Evolutionary conservation across 768 basidiomycete genomes (phyloP).

Genomic region (Pleurotus citrinopileatus): DNA sequence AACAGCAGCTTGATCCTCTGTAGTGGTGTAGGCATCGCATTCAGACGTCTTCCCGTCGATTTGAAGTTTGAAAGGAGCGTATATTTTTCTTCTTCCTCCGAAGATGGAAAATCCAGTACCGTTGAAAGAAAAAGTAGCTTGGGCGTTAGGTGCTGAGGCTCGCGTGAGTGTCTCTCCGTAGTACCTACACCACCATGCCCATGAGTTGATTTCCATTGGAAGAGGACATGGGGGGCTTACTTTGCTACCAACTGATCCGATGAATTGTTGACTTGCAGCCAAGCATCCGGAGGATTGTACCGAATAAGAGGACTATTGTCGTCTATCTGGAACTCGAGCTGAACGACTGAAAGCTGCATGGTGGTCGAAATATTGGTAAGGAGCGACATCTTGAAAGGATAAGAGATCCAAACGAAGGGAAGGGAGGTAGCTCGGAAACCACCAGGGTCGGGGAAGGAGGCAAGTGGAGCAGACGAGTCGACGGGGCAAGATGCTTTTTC

Average conservation of each 20-base stretch:
- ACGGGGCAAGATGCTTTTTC: no score
- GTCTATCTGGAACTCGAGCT: slow-evolving; percentile 15
- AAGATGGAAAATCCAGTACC: slow-evolving; percentile 34
- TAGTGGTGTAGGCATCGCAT: slow-evolving; percentile 17
- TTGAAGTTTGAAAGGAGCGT: slow-evolving; percentile 31
- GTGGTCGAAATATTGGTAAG: not conserved
- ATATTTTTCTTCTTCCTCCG: slow-evolving; percentile 32
- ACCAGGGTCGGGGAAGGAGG: not conserved
- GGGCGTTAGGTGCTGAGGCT: slow-evolving; percentile 25
- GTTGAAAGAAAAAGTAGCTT: slow-evolving; percentile 30
- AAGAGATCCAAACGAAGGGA: not conserved
- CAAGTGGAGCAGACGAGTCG: no score
- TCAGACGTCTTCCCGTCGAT: slow-evolving; percentile 22
- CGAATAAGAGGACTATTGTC: slow-evolving; percentile 24
- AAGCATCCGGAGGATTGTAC: slow-evolving; percentile 18
- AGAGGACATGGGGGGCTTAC: not conserved
- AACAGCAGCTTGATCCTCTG: slow-evolving; percentile 20
- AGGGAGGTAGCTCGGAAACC: not conserved
- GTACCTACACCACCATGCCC: slow-evolving; percentile 23
- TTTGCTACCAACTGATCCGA: slow-evolving; percentile 14
- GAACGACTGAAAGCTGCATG: slow-evolving; percentile 2
- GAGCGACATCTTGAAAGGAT: slow-evolving; percentile 3
- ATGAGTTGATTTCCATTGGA: no score
- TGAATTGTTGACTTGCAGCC: slow-evolving; percentile 15
- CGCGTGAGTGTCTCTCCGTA: slow-evolving; percentile 32